These are phyloP conservation scores for Corymbia citriodora DNA, from an alignment of 441 rosid genomes.

Conservation along the genomic window DNA sequence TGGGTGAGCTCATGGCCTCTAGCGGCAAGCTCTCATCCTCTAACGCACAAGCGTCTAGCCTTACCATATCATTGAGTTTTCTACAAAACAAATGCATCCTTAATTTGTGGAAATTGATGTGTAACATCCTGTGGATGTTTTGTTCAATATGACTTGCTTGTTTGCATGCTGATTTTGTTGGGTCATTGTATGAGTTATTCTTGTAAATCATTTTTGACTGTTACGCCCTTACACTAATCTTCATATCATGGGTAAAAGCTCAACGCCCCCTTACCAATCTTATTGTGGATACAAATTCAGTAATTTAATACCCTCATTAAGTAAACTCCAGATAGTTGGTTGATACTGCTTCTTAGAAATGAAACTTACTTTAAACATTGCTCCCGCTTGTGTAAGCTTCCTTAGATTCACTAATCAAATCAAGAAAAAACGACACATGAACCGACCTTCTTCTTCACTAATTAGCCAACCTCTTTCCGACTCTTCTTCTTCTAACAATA, in stretches of 20 bases:
- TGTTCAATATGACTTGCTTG: not conserved
- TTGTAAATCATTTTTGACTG: not conserved
- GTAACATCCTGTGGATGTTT: rapidly evolving
- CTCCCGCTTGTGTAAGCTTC: not conserved
- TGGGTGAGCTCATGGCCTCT: no score
- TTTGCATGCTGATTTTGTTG: not conserved
- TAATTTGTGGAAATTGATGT: not conserved
- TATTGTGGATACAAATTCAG: not conserved
- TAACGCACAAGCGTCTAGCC: no score
- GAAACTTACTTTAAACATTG: not conserved
- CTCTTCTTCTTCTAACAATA: not conserved
- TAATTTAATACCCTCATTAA: not conserved
- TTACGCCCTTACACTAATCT: not conserved
- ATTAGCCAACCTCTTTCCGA: not conserved
- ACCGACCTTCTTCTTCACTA: not conserved
- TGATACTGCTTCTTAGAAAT: not conserved
- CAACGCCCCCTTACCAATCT: not conserved
- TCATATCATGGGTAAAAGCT: not conserved
- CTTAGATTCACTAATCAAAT: not conserved
- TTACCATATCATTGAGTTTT: no score
- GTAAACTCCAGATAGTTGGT: not conserved
- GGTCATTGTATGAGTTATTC: not conserved
- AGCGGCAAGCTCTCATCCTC: no score
- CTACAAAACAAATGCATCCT: no score
- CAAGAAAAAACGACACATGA: not conserved